Percentiles rank a stretch among this genome's conserved stretches.
Conservation (phyloP, 2,329 filamentous ascomycete genomes). For the Penicillium aurantiogriseum region DNA sequence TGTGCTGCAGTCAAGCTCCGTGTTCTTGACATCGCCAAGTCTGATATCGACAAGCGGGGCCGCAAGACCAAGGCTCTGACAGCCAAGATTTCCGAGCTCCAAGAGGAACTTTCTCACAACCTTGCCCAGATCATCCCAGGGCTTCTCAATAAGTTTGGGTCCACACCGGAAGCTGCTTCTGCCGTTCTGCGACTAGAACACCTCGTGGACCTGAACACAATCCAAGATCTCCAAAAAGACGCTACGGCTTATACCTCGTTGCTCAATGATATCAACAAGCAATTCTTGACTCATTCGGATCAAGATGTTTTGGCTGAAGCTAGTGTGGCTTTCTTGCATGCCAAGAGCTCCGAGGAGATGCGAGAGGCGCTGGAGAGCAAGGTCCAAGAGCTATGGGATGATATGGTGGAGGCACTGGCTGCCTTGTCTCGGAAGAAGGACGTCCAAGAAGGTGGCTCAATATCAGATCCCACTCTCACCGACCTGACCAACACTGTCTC, state of each 20-base stretch:
- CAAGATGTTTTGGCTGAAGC: constrained; percentile 82
- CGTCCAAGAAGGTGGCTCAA: constrained; percentile 67
- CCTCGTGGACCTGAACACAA: constrained; percentile 79
- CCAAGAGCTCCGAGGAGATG: constrained; percentile 81
- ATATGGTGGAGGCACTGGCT: constrained; percentile 69
- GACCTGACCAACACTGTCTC: constrained; percentile 72
- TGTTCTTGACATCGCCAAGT: constrained; percentile 65
- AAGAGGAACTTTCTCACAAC: constrained; percentile 74
- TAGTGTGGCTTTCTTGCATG: constrained; percentile 76
- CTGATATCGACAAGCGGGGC: constrained; percentile 53
- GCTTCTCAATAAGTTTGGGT: constrained; percentile 88
- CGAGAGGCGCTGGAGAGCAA: constrained; percentile 82
- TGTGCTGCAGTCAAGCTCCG: constrained; percentile 76
- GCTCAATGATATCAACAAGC: constrained; percentile 87
- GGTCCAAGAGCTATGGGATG: constrained; percentile 81
- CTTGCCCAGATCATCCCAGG: constrained; percentile 77
- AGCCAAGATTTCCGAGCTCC: constrained; percentile 64
- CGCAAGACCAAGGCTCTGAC: constrained; percentile 60
- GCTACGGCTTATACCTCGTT: constrained; percentile 75
- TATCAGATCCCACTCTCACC: constrained; percentile 63
- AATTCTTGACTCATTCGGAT: constrained; percentile 90
- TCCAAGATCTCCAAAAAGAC: constrained; percentile 85
- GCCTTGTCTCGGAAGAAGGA: constrained; percentile 69
- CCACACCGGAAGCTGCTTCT: constrained; percentile 80
- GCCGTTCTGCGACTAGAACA: constrained; percentile 83